A percentile compares a stretch with the other conserved stretches of the same genome.
Conservation (phyloP, 2,329 filamentous ascomycete genomes). For the Neocucurbitaria cava region DNA sequence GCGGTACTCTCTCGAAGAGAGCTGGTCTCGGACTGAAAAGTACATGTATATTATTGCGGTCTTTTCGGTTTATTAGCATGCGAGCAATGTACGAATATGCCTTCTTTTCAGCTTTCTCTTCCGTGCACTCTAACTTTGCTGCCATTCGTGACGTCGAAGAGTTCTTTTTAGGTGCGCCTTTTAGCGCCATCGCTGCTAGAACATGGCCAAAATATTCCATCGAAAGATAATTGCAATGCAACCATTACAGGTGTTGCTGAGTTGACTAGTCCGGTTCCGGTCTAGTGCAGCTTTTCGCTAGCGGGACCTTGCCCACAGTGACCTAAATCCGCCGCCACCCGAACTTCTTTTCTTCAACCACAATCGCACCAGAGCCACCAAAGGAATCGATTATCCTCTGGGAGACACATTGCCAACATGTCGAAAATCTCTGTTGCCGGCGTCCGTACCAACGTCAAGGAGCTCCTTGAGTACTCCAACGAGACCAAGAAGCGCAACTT, state of each 20-base stretch:
- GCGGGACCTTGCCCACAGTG: constrained; percentile 17
- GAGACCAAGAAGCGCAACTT: constrained; percentile 99
- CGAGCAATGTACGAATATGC: constrained; percentile 11
- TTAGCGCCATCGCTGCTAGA: not conserved
- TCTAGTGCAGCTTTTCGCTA: constrained; percentile 20
- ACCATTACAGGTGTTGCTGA: too few relatives aligned
- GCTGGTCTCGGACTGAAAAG: constrained; percentile 24
- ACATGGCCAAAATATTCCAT: not conserved
- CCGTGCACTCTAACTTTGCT: not conserved
- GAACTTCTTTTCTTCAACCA: constrained; percentile 30
- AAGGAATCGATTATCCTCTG: constrained; percentile 51
- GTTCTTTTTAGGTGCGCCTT: not conserved
- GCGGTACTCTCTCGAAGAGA: constrained; percentile 21
- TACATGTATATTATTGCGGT: constrained; percentile 33
- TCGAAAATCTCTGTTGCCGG: constrained; percentile 90
- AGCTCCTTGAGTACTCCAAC: constrained; percentile 93
- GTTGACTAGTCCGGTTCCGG: constrained; percentile 5
- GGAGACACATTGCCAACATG: constrained; percentile 65
- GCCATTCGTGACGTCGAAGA: not conserved
- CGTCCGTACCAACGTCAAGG: constrained; percentile 92
- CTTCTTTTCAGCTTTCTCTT: not conserved
- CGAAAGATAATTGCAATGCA: not conserved
- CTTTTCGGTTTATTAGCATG: constrained; percentile 10
- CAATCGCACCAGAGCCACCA: constrained; percentile 48
- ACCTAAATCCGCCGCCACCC: constrained; percentile 21